Evolutionary conservation across 139 green algal genomes (phyloP).

Genomic region (Chlorella vulgaris): DNA sequence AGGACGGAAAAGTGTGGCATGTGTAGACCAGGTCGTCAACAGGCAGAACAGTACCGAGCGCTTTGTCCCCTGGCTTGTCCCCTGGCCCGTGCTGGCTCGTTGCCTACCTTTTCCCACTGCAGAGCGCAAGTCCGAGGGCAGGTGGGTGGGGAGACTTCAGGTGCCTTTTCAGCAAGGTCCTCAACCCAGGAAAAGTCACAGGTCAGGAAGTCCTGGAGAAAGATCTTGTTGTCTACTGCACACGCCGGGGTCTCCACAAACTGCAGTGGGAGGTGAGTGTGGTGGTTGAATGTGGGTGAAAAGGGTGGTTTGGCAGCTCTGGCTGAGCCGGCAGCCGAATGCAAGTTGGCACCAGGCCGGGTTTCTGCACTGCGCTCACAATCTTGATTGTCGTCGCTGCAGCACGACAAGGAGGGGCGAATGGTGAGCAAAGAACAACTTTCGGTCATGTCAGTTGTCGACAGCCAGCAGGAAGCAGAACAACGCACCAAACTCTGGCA

Average conservation of each 20-base stretch:
- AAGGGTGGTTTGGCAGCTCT: too few species aligned
- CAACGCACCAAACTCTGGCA: background rate
- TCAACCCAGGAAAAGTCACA: constrained; percentile 8
- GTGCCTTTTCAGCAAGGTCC: background rate
- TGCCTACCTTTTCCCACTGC: background rate
- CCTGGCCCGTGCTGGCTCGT: background rate
- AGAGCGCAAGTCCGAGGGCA: background rate
- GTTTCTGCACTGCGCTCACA: background rate
- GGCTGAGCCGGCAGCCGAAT: too few species aligned
- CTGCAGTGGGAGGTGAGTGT: background rate
- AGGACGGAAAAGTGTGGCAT: background rate
- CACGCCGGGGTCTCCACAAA: background rate
- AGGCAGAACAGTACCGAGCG: background rate
- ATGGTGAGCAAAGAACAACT: background rate
- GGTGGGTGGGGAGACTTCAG: background rate
- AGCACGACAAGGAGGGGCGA: background rate
- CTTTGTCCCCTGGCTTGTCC: background rate
- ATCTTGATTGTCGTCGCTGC: constrained; percentile 17
- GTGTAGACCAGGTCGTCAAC: too few species aligned
- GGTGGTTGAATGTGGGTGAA: too few species aligned
- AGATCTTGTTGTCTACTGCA: constrained; percentile 3
- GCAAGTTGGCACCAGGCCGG: too few species aligned
- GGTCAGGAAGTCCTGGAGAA: constrained; percentile 2
- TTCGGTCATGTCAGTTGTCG: background rate
- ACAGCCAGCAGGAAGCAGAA: background rate